phyloP scores from a whole-genome alignment of 2,329 filamentous ascomycete genomes.

The Cladosporium austrohemisphaericum region DNA sequence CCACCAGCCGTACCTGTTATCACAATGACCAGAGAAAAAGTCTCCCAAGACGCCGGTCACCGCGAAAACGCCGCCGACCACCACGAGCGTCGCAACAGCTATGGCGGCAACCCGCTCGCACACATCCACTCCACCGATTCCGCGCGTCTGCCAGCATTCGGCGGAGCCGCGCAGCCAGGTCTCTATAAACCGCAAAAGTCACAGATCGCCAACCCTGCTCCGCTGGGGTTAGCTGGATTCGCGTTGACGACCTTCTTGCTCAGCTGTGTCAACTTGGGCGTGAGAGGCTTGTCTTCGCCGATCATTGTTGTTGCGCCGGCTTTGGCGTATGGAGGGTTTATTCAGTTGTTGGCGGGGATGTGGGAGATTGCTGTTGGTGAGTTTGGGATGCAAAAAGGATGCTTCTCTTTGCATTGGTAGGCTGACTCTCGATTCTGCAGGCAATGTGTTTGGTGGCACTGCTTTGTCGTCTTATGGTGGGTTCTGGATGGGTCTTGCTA shows the following conservation, averaged over 20 bases:
- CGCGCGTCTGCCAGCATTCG: conserved; percentile 46
- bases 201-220: conserved; percentile 73
- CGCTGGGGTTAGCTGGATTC: conserved; percentile 73
- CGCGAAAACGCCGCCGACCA: conserved; percentile 29
- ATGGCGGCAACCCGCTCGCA: conserved; percentile 50
- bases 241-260: conserved; percentile 80
- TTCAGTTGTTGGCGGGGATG: conserved; percentile 80
- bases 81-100: conserved; percentile 35
- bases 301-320: conserved; percentile 67
- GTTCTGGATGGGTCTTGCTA: conserved; percentile 75
- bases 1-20: too few relatives aligned
- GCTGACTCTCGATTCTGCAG: neutral
- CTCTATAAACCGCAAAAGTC: conserved; percentile 29
- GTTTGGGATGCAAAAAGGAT: too few relatives aligned
- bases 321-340: conserved; percentile 71
- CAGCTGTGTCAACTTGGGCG: conserved; percentile 67
- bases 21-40: too few relatives aligned
- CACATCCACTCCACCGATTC: conserved; percentile 48
- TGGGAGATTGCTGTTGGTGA: conserved; percentile 80
- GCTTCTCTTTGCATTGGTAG: neutral
- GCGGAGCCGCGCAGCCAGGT: conserved; percentile 52
- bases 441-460: conserved; percentile 81
- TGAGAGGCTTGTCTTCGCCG: conserved; percentile 56
- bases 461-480: conserved; percentile 77
- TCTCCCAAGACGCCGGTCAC: neutral